Percentiles rank a stretch among this genome's conserved stretches.
Conservation (phyloP, 129 eudicot species). For the Ambrosia artemisiifolia region DNA sequence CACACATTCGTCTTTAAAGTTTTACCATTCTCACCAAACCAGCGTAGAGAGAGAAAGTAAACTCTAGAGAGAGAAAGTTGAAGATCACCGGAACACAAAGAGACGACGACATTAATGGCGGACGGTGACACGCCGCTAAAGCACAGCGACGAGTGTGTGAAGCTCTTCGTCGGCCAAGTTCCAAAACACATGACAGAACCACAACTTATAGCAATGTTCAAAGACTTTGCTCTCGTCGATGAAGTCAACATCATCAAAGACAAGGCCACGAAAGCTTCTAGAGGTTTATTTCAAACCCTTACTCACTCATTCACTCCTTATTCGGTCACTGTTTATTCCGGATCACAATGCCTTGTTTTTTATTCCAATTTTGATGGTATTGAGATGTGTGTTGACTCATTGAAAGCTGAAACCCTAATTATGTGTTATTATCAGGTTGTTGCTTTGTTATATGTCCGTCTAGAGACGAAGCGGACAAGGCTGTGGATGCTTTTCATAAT, state of each 20-base stretch:
- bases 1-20: too few relatives aligned
- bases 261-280: constrained; percentile 85
- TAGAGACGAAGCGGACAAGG: constrained; percentile 94
- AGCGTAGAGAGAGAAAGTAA: constrained; percentile 18
- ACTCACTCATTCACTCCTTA: background rate
- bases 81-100: constrained; percentile 20
- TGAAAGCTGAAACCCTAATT: constrained; percentile 38
- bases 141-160: constrained; percentile 73
- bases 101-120: constrained; percentile 55
- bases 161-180: constrained; percentile 96
- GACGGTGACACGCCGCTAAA: constrained; percentile 41
- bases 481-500: constrained; percentile 78
- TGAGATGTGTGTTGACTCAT: constrained; percentile 26
- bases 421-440: constrained; percentile 55
- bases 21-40: too few relatives aligned
- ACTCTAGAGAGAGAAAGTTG: constrained; percentile 37
- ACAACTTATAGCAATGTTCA: constrained; percentile 68
- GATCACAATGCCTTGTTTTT: constrained; percentile 42
- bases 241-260: constrained; percentile 98
- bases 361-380: background rate
- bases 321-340: background rate
- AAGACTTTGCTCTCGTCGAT: constrained; percentile 72
- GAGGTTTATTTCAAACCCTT: constrained; percentile 47
- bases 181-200: constrained; percentile 89
- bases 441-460: constrained; percentile 91